Evolutionary conservation across 139 green algal genomes (phyloP), one percentile per base, ranked within the genome.

Genomic region (Coelastrella sp.): DNA sequence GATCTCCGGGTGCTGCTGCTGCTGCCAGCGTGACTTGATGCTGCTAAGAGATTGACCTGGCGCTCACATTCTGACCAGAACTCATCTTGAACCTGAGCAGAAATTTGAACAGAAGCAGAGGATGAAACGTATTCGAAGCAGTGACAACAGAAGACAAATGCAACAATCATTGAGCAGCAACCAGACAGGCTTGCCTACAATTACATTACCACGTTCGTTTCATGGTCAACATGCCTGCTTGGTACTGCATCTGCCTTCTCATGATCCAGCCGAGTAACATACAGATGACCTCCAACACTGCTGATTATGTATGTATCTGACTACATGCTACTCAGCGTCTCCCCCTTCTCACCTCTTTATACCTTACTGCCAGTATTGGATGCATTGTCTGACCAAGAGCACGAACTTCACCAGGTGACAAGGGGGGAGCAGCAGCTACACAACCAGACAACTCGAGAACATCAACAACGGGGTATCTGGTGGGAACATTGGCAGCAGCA

Each of bases 371-470:
- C 6, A 75, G 17, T 45, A 25, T 27, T 32, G 67, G 67, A 17
- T 75, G 67, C 67, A 75, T 57, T 2, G 67, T 75, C 67, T 75
- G 67, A 21, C 67, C 67, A 35, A 75, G 35, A 27, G 41, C 67
- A 3, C 67, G 67, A 35, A 75, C 35, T 32, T 75, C 67, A 30
- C 67, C 67, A 75, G 37, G 37, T n/a, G 67, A 35, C 13, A 75
- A n/a, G 3, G 35, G 67, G 19, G 67, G 67, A 15, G 34, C 15
- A 35, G n/a, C 11, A 11, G 35, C 13, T 5, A 75, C 67, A 57
- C 67, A 75, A 5, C 67, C 67, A 35, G 67, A 35, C 37, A 75
- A 37, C 35, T 75, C 21, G 11, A 75, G 27, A 17, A n/a, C 17
- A 19, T 75, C 67, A 13, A 45, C 41, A 11, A 53, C 25, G 35